phyloP scores from a whole-genome alignment of 208 protist species.

The Acanthamoeba royreba region DNA sequence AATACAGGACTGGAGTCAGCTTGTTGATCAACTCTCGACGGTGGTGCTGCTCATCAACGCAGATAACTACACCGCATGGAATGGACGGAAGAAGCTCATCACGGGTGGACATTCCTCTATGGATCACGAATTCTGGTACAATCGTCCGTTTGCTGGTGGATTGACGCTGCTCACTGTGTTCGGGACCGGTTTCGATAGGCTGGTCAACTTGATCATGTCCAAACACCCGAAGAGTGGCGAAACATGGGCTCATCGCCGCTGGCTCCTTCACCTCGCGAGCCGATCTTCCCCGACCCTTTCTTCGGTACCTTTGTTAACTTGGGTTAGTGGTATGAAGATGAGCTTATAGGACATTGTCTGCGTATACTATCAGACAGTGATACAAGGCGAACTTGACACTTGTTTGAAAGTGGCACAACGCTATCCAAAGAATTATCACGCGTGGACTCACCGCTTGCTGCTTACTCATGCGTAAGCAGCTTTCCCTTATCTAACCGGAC shows the following conservation, averaged over 20 bases:
- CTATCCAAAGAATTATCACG: conserved; percentile 67
- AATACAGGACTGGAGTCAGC: neutral
- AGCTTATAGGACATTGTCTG: neutral
- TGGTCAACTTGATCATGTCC: conserved; percentile 64
- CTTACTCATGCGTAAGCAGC: conserved; percentile 34
- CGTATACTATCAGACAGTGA: neutral
- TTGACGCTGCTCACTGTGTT: neutral
- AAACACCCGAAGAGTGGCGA: conserved; percentile 75
- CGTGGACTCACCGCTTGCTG: conserved; percentile 62
- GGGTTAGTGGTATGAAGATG: too few species aligned
- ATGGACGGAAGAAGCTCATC: conserved; percentile 32
- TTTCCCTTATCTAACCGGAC: neutral
- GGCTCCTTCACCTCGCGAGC: conserved; percentile 21
- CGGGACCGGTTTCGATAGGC: too few species aligned
- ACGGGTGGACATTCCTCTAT: neutral
- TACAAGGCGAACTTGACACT: conserved; percentile 17
- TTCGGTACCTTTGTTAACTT: neutral
- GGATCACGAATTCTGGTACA: neutral
- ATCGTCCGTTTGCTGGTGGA: neutral
- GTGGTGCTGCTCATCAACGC: conserved; percentile 55
- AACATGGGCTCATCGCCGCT: conserved; percentile 57
- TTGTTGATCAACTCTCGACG: neutral
- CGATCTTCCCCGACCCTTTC: neutral
- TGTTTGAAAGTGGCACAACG: conserved; percentile 58
- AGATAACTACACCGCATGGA: conserved; percentile 53